Base-by-base conservation (phyloP, 2,329 filamentous ascomycete genomes). In the Pseudogymnoascus sp. region DNA sequence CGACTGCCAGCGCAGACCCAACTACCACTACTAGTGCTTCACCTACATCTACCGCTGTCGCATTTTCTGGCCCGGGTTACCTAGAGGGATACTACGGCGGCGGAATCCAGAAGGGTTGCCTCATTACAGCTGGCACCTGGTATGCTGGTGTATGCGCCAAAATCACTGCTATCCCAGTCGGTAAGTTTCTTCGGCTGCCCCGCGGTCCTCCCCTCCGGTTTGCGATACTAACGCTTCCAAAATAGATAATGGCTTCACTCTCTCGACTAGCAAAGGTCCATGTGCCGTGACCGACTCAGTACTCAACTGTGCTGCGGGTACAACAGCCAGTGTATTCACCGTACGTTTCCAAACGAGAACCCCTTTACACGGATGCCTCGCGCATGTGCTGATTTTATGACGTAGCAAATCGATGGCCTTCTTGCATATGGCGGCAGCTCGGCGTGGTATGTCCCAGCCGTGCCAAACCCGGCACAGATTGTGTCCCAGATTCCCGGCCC, bases 281-380 rank as follows among this genome's bases (percentile, higher is more conserved):
- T 45, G 41, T 3, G 41, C 41, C 41, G 41, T 45, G 41, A 45
- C 41, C 41, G 11, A 45, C 41, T 45, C 41, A 45, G 41, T 45
- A 45, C 41, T 45, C 18, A 14, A 45, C 18, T 45, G 41, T 21
- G 41, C 41, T 7, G 41, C 41, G 21, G 41, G 41, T 25, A 45
- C 11, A 45, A 45, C 41, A 23, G 21, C 18, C 14, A 45, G 41
- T 14, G 41, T 45, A 8, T 45, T 45, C 21, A 14, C 25, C 21
- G 41, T 45, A 45, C 6, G 52, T 33, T 59, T 33, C 78, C 79
- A 1, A 81, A 81, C 69, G 33, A 21, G 33, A 21, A 25, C 8
- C 37, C n/a, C 14, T n/a, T 23, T 16, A 21, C 14, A 25, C 25
- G 7, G 5, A 12, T 37, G 7, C 23, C 16, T 21, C 12, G 11